Evolutionary conservation across 179 eudicot genomes (phyloP).

Genomic region (Silene noctiflora): DNA sequence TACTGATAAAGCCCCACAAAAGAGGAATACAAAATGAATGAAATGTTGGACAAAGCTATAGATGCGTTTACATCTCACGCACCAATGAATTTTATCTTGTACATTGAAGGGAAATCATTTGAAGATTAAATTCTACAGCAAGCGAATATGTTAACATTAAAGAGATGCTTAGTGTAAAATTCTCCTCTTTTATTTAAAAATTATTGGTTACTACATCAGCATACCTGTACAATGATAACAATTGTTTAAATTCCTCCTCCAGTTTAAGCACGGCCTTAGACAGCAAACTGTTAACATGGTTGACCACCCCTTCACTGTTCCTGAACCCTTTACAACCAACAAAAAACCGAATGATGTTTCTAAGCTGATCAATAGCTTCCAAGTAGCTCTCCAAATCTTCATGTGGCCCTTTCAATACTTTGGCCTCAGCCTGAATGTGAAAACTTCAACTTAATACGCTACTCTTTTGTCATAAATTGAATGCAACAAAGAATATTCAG

Average conservation of each 20-base stretch:
- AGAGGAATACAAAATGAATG: conserved; percentile 7
- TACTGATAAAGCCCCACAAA: conserved; percentile 46
- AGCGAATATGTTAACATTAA: not conserved
- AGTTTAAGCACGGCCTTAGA: conserved; percentile 87
- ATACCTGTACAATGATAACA: conserved; percentile 75
- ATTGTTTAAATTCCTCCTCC: conserved; percentile 90
- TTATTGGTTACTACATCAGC: conserved; percentile 1
- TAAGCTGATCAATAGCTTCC: conserved; percentile 87
- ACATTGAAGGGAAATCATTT: not conserved
- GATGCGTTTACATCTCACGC: not conserved
- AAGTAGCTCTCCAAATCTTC: conserved; percentile 94
- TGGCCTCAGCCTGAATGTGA: conserved; percentile 76
- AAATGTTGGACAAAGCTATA: not conserved
- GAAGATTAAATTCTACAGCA: not conserved
- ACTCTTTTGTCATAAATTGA: conserved; percentile 6
- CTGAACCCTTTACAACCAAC: conserved; percentile 84
- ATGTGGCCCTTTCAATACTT: conserved; percentile 92
- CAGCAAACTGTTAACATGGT: conserved; percentile 69
- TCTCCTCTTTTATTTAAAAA: not conserved
- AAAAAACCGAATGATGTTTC: conserved; percentile 66
- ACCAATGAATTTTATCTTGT: not conserved
- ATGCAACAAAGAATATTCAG: not conserved
- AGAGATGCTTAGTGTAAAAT: conserved; percentile 6
- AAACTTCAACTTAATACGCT: conserved; percentile 5
- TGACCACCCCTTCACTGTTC: conserved; percentile 80